Conservation (phyloP, 352 stramenopile species). For the Globisporangium nagaii region DNA sequence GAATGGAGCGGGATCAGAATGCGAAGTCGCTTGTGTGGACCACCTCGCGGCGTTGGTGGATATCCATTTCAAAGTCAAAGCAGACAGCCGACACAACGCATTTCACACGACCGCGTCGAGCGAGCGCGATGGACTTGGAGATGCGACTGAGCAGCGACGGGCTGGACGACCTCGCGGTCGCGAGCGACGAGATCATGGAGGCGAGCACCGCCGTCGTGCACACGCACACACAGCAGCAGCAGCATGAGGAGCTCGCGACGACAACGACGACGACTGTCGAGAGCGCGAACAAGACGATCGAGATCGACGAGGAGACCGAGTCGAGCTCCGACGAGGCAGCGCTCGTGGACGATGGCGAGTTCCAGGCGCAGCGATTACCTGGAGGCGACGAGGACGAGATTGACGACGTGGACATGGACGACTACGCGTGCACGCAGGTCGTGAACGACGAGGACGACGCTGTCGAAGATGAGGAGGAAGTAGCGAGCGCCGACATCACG, state of each 20-base stretch:
- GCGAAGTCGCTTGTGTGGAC: neutral
- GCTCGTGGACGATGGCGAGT: conserved; percentile 13
- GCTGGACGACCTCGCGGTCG: conserved; percentile 9
- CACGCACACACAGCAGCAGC: neutral
- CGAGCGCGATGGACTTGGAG: conserved; percentile 9
- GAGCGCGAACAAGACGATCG: too few species aligned
- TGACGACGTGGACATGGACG: conserved; percentile 6
- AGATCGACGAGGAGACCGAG: conserved; percentile 2
- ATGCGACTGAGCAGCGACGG: conserved; percentile 6
- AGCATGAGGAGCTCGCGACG: neutral
- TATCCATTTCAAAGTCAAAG: too few species aligned
- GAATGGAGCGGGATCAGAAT: too few species aligned
- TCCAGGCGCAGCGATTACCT: neutral
- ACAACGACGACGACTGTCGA: neutral
- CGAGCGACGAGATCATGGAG: conserved; percentile 6
- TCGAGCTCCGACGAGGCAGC: neutral
- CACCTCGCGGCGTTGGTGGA: too few species aligned
- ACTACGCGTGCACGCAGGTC: conserved; percentile 5
- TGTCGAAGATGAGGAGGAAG: conserved; percentile 4
- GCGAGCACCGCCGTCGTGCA: conserved; percentile 2
- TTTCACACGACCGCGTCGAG: too few species aligned
- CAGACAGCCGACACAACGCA: neutral
- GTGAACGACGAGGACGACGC: conserved; percentile 5
- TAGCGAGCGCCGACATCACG: neutral
- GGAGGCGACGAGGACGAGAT: conserved; percentile 20